Conservation (phyloP, 257 asterid genomes). For the Lycium ferocissimum region DNA sequence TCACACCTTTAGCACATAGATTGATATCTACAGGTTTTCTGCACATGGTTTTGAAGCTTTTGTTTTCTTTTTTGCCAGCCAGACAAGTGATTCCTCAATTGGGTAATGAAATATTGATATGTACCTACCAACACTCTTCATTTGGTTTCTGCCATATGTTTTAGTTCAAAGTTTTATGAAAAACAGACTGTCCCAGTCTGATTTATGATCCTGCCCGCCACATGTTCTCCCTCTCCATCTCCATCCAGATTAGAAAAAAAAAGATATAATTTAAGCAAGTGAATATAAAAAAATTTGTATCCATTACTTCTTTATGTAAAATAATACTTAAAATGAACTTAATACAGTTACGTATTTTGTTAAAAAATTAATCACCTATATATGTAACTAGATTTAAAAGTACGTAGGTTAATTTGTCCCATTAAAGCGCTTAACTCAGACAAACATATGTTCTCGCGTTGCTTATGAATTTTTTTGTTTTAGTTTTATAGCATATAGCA, state of each 20-base stretch:
- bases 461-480: no score
- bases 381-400: not conserved
- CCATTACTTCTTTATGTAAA: not conserved
- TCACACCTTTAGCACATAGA: not conserved
- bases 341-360: not conserved
- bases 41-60: slow-evolving; percentile 3
- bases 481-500: no score
- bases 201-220: slow-evolving; percentile 21
- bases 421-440: not conserved
- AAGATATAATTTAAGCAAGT: not conserved
- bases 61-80: not conserved
- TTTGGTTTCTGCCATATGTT: not conserved
- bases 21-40: not conserved
- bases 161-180: not conserved
- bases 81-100: not conserved
- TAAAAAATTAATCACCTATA: not conserved
- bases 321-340: not conserved
- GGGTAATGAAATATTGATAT: not conserved
- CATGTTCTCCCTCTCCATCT: slow-evolving; percentile 16
- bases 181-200: slow-evolving; percentile 23
- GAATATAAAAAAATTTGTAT: not conserved
- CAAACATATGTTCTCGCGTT: no score
- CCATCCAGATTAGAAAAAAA: not conserved
- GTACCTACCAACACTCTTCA: slow-evolving; percentile 13
- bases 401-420: slow-evolving; percentile 8